Base-by-base conservation (phyloP, 2,329 filamentous ascomycete genomes). In the Harringtonia lauricola region DNA sequence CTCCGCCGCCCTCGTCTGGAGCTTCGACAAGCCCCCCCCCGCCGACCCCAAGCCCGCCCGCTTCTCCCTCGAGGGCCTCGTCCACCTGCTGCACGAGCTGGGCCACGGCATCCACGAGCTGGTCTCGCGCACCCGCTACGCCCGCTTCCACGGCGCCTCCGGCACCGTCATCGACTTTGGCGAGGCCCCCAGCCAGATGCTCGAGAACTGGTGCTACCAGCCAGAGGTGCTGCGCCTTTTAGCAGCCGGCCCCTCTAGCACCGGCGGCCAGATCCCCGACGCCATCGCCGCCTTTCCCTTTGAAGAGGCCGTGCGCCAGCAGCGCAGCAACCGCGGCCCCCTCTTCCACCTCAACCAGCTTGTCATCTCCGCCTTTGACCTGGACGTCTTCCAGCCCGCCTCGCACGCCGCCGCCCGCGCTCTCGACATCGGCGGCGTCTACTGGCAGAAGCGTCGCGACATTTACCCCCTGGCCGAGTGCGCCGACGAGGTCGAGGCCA, bases 341-440 rank as follows among this genome's bases (percentile, higher is more conserved):
- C 71, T 86, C 6, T 83, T 83, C 63, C 88, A 86, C 56, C 70
- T 89, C 17, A 71, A 80, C 29, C 85, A 89, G 60, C 66, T 90
- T 28, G 78, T 86, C 59, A 86, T 87, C 54, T 85, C 83, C 30
- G 82, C 85, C 48, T 89, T 86, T 54, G 84, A 90, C 59, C 89
- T 90, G 84, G 77, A 76, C 0, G 71, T 90, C 2, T 85, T 90
- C 62, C 76, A 78, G 21, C 24, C 24, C 24, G 24, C 24, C 24
- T 26, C 24, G 24, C 24, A 26, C 24, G 24, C 24, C 24, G 24
- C 24, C 24, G 24, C 24, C 24, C 7, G 24, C 24, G 24, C 24
- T 79, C 82, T 7, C 67, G 72, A 87, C 45, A 68, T 81, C 31
- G 76, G 76, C 34, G 67, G 70, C 47, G 64, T 80, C 19, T 90